Base-by-base conservation (phyloP, 371 early-diverging fungal species). In the Syncephalastrum sp. region DNA sequence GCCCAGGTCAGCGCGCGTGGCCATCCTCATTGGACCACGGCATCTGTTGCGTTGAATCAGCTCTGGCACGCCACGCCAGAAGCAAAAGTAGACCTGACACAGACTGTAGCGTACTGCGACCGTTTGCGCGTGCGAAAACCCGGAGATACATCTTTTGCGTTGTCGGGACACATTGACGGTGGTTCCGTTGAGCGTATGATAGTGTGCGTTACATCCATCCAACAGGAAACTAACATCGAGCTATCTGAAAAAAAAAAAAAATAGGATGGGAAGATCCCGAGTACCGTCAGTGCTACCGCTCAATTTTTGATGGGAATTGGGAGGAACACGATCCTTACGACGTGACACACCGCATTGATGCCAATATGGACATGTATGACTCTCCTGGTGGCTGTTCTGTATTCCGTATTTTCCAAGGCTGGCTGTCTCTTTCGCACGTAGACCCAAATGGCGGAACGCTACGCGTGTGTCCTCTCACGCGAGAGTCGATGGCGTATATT, bases 321-420 rank as follows among this genome's bases (percentile, higher is more conserved):
- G 60, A 65, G 49, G 58, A 42, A 23, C 52, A 64, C 47, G 70
- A 72, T 47, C 57, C 69, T 38, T 72, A 64, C 53, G 67, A 69
- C 57, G 67, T 60, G 21, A 72, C 72, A 3, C 72, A 72, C 25
- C 64, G 69, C 47, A 57, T 67, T 21, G 59, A 58, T 15, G 73
- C 73, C 13, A 25, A 50, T 14, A 67, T 67, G 73, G 64, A 70
- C 24, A 57, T 68, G 16, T 74, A 74, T n/a, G 54, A 66, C 21
- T 52, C 60, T 14, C 53, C 58, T 46, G 66, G 64, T 16, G 67
- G 68, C 3, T 63, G 65, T 24, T 70, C 65, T 10, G 65, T 67
- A n/a, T 70, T 69, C 48, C 54, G 73, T 41, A 64, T 57, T n/a
- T 69, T 72, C 47, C 72, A 73, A 60, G 73, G 73, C 15, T 73